A percentile compares a stretch with the other conserved stretches of the same genome.
phyloP scores from a whole-genome alignment of 2,329 filamentous ascomycete species.

The Calonectria leucothoes region DNA sequence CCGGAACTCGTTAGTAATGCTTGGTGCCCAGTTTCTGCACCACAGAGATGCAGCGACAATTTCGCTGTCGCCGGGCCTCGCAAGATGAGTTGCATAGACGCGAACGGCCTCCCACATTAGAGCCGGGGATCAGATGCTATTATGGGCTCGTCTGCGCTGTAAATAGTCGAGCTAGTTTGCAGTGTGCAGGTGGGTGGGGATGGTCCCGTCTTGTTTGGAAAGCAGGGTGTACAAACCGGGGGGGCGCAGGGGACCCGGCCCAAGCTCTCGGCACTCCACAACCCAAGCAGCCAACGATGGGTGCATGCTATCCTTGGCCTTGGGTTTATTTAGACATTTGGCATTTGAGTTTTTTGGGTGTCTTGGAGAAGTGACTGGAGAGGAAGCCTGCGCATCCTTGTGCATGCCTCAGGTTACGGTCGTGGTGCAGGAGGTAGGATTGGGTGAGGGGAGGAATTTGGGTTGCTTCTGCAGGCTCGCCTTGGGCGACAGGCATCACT shows the following conservation, averaged over 20 bases:
- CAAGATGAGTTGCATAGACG: constrained; percentile 21
- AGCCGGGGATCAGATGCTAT: constrained; percentile 20
- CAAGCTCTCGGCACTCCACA: constrained; percentile 21
- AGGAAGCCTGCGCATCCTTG: constrained; percentile 1
- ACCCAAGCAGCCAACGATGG: constrained; percentile 13
- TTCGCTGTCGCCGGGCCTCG: constrained; percentile 11
- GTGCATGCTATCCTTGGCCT: constrained; percentile 5
- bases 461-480: not conserved
- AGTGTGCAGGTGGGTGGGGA: constrained; percentile 19
- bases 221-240: constrained; percentile 14
- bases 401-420: constrained; percentile 12
- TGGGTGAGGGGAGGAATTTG: constrained; percentile 2
- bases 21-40: not conserved
- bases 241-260: constrained; percentile 16
- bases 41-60: not conserved
- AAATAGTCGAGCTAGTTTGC: constrained; percentile 21
- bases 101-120: constrained; percentile 27
- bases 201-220: not conserved
- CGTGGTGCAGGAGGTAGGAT: not conserved
- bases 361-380: not conserved
- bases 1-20: constrained; percentile 8
- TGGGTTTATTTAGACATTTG: constrained; percentile 6
- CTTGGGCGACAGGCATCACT: not conserved
- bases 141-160: constrained; percentile 15
- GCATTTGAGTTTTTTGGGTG: constrained; percentile 1